Conservation (phyloP, 305 asterid genomes). For the Withania somnifera region DNA sequence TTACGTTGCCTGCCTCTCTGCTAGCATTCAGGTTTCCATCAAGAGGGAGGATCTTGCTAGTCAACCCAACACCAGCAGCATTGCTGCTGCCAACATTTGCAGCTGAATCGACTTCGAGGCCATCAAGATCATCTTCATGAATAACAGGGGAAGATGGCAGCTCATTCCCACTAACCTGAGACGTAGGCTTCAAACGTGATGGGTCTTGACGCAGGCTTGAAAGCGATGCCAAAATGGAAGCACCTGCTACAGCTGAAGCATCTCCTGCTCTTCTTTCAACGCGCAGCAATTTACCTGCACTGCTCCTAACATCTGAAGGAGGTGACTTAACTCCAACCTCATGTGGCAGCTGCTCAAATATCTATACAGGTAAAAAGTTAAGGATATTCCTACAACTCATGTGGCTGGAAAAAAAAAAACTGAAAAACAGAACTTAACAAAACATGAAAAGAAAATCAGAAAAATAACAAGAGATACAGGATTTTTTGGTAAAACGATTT, state of each 20-base stretch:
- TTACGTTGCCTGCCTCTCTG: slow-evolving; percentile 48
- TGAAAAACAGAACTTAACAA: neutral
- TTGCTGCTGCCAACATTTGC: slow-evolving; percentile 37
- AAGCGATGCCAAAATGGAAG: slow-evolving; percentile 87
- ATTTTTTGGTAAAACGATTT: neutral
- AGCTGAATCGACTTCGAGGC: slow-evolving; percentile 64
- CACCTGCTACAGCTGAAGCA: slow-evolving; percentile 84
- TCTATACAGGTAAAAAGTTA: slow-evolving; percentile 31
- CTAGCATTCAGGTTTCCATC: slow-evolving; percentile 44
- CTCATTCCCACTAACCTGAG: slow-evolving; percentile 50
- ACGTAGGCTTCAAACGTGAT: slow-evolving; percentile 45
- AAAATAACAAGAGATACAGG: slow-evolving; percentile 1
- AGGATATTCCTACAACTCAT: slow-evolving; percentile 24
- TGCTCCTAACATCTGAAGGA: slow-evolving; percentile 55
- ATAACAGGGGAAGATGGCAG: slow-evolving; percentile 44
- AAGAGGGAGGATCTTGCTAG: slow-evolving; percentile 41
- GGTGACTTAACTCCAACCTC: slow-evolving; percentile 52
- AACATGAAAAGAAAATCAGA: neutral
- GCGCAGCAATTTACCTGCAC: slow-evolving; percentile 39
- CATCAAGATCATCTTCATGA: slow-evolving; percentile 60
- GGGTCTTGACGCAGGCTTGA: slow-evolving; percentile 54
- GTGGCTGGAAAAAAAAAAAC: neutral
- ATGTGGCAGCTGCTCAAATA: slow-evolving; percentile 59
- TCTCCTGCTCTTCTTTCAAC: slow-evolving; percentile 72
- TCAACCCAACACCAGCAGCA: slow-evolving; percentile 37